phyloP scores from a whole-genome alignment of 2,329 filamentous ascomycete genomes.

The Alternaria brassicae region DNA sequence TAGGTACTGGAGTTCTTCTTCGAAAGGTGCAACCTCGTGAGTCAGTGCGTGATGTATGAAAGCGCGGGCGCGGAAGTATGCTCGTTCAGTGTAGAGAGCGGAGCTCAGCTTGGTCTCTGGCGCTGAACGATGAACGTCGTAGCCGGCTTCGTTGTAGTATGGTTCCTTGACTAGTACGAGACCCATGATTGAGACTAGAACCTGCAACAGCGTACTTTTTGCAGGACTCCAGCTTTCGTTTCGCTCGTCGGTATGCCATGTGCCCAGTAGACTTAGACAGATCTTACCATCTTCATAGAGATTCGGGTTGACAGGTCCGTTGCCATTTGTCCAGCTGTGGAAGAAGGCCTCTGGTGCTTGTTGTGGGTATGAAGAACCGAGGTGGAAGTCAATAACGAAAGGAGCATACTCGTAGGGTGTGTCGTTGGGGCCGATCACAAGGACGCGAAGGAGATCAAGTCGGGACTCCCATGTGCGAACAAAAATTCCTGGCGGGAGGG shows the following conservation, averaged over 20 bases:
- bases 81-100: slow-evolving; percentile 61
- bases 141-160: slow-evolving; percentile 71
- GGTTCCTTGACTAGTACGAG: slow-evolving; percentile 66
- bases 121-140: slow-evolving; percentile 59
- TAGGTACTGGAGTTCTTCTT: slow-evolving; percentile 61
- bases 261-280: slow-evolving; percentile 65
- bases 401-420: slow-evolving; percentile 68
- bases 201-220: slow-evolving; percentile 63
- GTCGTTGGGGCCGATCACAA: slow-evolving; percentile 65
- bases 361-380: slow-evolving; percentile 59
- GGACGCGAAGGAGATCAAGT: slow-evolving; percentile 64
- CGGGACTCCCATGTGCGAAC: slow-evolving; percentile 66
- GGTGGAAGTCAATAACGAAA: slow-evolving; percentile 66
- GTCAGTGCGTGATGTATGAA: slow-evolving; percentile 60
- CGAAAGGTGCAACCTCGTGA: slow-evolving; percentile 54
- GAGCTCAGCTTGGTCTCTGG: slow-evolving; percentile 56
- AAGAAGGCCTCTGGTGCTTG: slow-evolving; percentile 63
- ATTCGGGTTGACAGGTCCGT: slow-evolving; percentile 66
- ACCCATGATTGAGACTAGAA: slow-evolving; percentile 64
- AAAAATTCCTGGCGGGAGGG: slow-evolving; percentile 64
- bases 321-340: slow-evolving; percentile 64
- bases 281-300: slow-evolving; percentile 69
- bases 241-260: slow-evolving; percentile 62
- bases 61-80: slow-evolving; percentile 60
- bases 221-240: slow-evolving; percentile 62